A percentile compares a stretch with the other conserved stretches of the same genome.
phyloP scores from a whole-genome alignment of 1,139 yeast genomes.

The Casaregolazyma lundiana region DNA sequence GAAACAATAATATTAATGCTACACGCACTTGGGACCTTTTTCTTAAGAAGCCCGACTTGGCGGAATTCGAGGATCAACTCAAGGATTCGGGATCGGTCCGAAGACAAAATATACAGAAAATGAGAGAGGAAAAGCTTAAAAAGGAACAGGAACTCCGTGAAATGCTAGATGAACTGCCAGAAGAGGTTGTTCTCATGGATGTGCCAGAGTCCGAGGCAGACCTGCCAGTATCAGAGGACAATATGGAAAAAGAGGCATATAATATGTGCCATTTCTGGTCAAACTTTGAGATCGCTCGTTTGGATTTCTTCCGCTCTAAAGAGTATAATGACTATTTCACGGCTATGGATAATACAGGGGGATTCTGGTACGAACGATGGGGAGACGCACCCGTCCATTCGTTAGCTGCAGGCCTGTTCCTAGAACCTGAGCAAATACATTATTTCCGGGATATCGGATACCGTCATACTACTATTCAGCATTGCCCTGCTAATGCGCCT shows the following conservation, averaged over 20 bases:
- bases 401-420: slow-evolving; percentile 69
- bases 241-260: slow-evolving; percentile 60
- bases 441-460: slow-evolving; percentile 91
- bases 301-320: slow-evolving; percentile 64
- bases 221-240: slow-evolving; percentile 18
- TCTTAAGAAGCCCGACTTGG: slow-evolving; percentile 23
- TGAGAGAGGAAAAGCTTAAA: slow-evolving; percentile 29
- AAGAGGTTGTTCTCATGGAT: slow-evolving; percentile 20
- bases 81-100: slow-evolving; percentile 24
- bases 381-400: slow-evolving; percentile 96
- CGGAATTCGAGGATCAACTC: slow-evolving; percentile 13
- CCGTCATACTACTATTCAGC: slow-evolving; percentile 69
- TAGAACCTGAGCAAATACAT: slow-evolving; percentile 65
- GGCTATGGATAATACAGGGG: slow-evolving; percentile 64
- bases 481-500: slow-evolving; percentile 71
- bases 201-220: slow-evolving; percentile 15
- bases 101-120: slow-evolving; percentile 23
- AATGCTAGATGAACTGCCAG: slow-evolving; percentile 19
- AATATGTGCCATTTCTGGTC: slow-evolving; percentile 91
- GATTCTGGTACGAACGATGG: slow-evolving; percentile 87
- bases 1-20: slow-evolving; percentile 42
- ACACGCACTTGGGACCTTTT: slow-evolving; percentile 43
- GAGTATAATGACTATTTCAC: slow-evolving; percentile 62
- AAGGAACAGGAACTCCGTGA: slow-evolving; percentile 16
- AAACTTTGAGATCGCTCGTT: slow-evolving; percentile 83